These are phyloP conservation scores for Plasmodium malariae DNA, from an alignment of 169 alveolate species.

Conservation along the genomic window DNA sequence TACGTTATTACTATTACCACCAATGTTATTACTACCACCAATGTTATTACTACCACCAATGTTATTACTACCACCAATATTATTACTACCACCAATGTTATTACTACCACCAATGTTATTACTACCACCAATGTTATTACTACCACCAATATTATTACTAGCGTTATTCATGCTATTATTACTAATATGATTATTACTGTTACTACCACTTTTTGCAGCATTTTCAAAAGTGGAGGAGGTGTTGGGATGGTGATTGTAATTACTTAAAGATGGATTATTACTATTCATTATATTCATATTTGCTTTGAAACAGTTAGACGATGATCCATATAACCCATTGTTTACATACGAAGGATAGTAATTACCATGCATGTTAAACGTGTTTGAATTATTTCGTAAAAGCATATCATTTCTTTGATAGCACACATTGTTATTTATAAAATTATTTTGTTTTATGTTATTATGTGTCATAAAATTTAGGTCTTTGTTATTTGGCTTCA, in stretches of 20 bases:
- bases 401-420: conserved; percentile 63
- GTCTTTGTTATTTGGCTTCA: conserved; percentile 24
- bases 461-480: conserved; percentile 4
- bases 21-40: not conserved
- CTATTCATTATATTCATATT: conserved; percentile 23
- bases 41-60: too few species aligned
- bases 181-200: not conserved
- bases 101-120: too few species aligned
- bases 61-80: too few species aligned
- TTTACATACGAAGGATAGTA: conserved; percentile 60
- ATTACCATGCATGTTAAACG: conserved; percentile 57
- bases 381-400: conserved; percentile 27
- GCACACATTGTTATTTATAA: conserved; percentile 23
- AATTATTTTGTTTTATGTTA: conserved; percentile 25
- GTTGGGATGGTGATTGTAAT: not conserved
- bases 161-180: too few species aligned
- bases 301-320: conserved; percentile 40
- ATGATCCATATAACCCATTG: conserved; percentile 39
- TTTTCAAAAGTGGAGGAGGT: not conserved
- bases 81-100: too few species aligned
- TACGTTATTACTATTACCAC: not conserved
- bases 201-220: not conserved
- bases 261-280: not conserved
- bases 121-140: too few species aligned
- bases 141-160: conserved; percentile 10